phyloP scores from a whole-genome alignment of 2,329 filamentous ascomycete species.

The Colletotrichum falcatum region DNA sequence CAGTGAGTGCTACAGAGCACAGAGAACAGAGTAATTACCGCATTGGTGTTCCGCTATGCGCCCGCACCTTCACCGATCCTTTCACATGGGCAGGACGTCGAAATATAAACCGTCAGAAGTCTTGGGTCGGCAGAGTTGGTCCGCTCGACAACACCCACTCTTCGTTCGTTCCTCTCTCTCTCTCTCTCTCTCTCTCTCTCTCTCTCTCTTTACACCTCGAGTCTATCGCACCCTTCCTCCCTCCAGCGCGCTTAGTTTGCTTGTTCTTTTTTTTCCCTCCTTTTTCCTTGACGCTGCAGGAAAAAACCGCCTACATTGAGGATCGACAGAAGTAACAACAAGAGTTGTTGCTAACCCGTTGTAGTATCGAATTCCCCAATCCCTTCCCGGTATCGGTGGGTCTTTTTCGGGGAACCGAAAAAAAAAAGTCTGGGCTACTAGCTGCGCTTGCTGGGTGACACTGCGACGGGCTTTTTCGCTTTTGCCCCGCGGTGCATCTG shows the following conservation, averaged over 20 bases:
- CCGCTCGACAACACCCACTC: background rate
- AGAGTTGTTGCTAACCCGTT: constrained; percentile 6
- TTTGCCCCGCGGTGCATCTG: constrained; percentile 35
- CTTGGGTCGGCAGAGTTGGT: background rate
- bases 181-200: background rate
- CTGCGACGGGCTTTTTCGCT: constrained; percentile 24
- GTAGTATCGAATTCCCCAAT: constrained; percentile 5
- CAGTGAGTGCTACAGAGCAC: background rate
- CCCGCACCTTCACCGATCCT: constrained; percentile 24
- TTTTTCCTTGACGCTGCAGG: background rate
- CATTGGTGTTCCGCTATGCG: constrained; percentile 1
- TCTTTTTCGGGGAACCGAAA: constrained; percentile 16
- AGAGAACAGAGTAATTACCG: background rate
- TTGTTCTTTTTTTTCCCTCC: background rate
- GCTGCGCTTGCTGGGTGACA: constrained; percentile 20
- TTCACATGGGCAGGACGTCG: constrained; percentile 22
- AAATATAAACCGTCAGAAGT: constrained; percentile 8
- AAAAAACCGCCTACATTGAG: background rate
- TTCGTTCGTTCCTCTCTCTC: background rate
- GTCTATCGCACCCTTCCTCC: background rate
- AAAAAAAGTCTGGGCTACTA: constrained; percentile 15
- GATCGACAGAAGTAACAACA: background rate
- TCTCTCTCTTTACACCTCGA: background rate
- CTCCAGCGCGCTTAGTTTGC: background rate
- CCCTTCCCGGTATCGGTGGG: constrained; percentile 37